Evolutionary conservation across 768 basidiomycete genomes (phyloP).

Genomic region (Rhizopogon vinicolor): DNA sequence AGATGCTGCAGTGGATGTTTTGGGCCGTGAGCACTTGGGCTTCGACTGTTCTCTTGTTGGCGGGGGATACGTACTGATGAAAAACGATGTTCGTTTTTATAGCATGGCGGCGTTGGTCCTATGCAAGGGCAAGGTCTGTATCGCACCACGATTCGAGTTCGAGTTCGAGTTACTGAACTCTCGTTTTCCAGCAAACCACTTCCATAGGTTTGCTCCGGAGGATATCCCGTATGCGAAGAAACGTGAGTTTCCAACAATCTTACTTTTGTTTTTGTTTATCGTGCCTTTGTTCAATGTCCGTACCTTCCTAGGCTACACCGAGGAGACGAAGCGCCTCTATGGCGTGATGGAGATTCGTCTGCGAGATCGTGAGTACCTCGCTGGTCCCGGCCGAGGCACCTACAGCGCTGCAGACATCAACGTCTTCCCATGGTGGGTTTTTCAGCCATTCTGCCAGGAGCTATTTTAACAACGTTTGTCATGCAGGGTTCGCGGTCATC

Average conservation of each 20-base stretch:
- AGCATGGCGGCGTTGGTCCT: slow-evolving; percentile 30
- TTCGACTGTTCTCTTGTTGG: not conserved
- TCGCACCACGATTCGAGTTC: no score
- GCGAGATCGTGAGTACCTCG: slow-evolving; percentile 40
- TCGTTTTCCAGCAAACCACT: slow-evolving; percentile 30
- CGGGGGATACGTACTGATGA: not conserved
- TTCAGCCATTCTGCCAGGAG: not conserved
- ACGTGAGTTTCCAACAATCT: not conserved
- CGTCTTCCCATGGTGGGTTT: slow-evolving; percentile 14
- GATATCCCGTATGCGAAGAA: slow-evolving; percentile 35
- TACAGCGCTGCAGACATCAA: slow-evolving; percentile 41
- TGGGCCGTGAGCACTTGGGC: slow-evolving; percentile 25
- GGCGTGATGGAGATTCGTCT: slow-evolving; percentile 44
- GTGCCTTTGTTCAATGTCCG: no score
- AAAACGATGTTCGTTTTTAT: not conserved
- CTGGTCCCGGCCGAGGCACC: slow-evolving; percentile 26
- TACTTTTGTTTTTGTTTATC: not conserved
- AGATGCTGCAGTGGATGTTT: slow-evolving; percentile 45
- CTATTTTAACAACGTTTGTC: not conserved
- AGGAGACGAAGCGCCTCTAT: slow-evolving; percentile 46
- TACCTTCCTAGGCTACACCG: slow-evolving; percentile 29
- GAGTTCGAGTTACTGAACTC: not conserved
- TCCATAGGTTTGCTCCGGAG: slow-evolving; percentile 26
- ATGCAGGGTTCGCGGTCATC: slow-evolving; percentile 29
- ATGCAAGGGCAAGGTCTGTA: slow-evolving; percentile 30